Percentiles rank a stretch among this genome's conserved stretches.
These are phyloP conservation scores for Trematosphaeria pertusa DNA, from an alignment of 2,329 filamentous ascomycete genomes.

Conservation along the genomic window DNA sequence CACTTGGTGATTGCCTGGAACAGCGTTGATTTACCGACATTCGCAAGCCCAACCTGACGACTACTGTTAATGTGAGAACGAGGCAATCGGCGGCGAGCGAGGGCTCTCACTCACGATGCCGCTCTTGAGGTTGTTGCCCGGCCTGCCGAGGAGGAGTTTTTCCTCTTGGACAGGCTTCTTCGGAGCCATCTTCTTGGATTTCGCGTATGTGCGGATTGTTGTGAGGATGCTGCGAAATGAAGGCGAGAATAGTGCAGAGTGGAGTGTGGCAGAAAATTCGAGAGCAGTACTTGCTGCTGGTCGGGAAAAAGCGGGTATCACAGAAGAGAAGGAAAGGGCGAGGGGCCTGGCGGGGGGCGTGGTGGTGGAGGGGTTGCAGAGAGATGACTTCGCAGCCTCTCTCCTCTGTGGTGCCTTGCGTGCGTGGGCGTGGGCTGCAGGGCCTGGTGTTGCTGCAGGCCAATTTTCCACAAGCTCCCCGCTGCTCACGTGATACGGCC, in stretches of 20 bases:
- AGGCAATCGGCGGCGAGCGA: conserved; percentile 34
- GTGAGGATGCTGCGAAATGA: conserved; percentile 45
- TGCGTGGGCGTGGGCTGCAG: conserved; percentile 9
- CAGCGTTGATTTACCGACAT: conserved; percentile 98
- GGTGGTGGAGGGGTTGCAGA: conserved; percentile 36
- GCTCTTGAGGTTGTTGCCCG: conserved; percentile 98
- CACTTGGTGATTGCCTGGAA: conserved; percentile 99
- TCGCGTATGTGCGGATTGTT: conserved; percentile 64
- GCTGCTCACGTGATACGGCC: neutral
- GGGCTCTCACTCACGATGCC: conserved; percentile 85
- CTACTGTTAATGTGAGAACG: conserved; percentile 53
- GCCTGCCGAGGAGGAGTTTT: conserved; percentile 94
- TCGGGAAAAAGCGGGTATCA: conserved; percentile 60
- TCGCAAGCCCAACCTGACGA: conserved; percentile 90
- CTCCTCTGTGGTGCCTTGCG: conserved; percentile 27
- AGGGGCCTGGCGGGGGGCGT: conserved; percentile 48
- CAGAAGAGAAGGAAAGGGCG: conserved; percentile 57
- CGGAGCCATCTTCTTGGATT: conserved; percentile 84
- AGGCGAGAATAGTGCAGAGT: conserved; percentile 49
- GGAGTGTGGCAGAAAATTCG: conserved; percentile 46
- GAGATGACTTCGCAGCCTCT: conserved; percentile 44
- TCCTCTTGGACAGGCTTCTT: conserved; percentile 93
- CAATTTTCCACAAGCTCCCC: conserved; percentile 1
- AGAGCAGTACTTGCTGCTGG: conserved; percentile 58
- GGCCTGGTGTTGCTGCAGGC: neutral